phyloP scores from a whole-genome alignment of 306 rosid genomes.

The Cucumis cinereus region DNA sequence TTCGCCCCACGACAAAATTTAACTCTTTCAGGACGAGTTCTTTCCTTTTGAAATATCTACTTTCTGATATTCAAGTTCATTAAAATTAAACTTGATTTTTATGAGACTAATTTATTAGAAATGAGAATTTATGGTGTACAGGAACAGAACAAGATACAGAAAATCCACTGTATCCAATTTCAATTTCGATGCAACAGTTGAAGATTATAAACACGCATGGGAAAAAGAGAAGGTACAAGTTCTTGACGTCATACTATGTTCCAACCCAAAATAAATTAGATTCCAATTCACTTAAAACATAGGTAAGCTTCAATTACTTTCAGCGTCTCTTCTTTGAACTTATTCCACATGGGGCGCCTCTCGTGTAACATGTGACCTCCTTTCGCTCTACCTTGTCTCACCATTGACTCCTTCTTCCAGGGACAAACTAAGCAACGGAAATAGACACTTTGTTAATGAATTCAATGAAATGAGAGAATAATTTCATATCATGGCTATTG shows the following conservation, averaged over 20 bases:
- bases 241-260: neutral
- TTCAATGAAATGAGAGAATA: neutral
- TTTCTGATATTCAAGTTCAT: neutral
- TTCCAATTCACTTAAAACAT: neutral
- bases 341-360: neutral
- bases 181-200: neutral
- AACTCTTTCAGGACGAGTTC: neutral
- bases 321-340: neutral
- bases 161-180: neutral
- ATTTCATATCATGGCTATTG: neutral
- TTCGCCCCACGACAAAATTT: neutral
- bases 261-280: neutral
- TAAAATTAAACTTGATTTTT: neutral
- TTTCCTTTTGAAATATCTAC: neutral
- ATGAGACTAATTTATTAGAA: neutral
- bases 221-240: neutral
- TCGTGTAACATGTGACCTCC: neutral
- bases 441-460: neutral
- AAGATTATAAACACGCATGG: neutral
- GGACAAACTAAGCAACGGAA: neutral
- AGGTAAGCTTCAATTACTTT: neutral
- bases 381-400: neutral
- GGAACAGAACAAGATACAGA: neutral
- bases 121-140: neutral
- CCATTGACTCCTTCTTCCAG: neutral